A percentile compares a stretch with the other conserved stretches of the same genome.
phyloP scores from a whole-genome alignment of 2,329 filamentous ascomycete genomes.

The Aspergillus tamarii region DNA sequence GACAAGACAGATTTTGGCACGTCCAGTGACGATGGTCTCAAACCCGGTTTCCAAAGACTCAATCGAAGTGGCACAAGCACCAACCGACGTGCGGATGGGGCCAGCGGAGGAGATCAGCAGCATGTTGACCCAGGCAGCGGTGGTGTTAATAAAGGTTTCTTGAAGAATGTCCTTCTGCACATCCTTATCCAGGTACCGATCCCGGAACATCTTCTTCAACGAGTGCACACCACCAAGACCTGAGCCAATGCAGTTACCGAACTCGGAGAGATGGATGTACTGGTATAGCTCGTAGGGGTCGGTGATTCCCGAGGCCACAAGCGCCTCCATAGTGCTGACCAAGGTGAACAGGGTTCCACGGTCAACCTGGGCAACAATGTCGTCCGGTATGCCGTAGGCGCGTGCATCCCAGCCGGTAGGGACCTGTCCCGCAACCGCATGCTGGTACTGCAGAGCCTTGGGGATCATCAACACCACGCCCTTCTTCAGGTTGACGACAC shows the following conservation, averaged over 20 bases:
- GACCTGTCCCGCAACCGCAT: conserved; percentile 94
- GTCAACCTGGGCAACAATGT: conserved; percentile 97
- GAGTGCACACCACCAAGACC: conserved; percentile 95
- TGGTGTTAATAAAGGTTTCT: conserved; percentile 99
- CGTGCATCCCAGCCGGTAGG: conserved; percentile 97
- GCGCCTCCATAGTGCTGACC: conserved; percentile 87
- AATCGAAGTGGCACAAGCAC: conserved; percentile 94
- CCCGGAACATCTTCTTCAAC: conserved; percentile 96
- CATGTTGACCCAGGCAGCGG: conserved; percentile 99
- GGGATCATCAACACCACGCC: conserved; percentile 93
- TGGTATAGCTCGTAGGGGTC: conserved; percentile 99
- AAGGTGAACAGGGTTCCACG: conserved; percentile 94
- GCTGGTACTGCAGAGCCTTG: conserved; percentile 95
- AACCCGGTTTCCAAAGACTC: conserved; percentile 98
- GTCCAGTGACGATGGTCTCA: conserved; percentile 97
- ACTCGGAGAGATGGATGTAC: conserved; percentile 96
- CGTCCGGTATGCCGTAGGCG: conserved; percentile 92
- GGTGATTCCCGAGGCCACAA: conserved; percentile 91
- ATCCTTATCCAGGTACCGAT: conserved; percentile 93
- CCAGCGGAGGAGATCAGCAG: conserved; percentile 94
- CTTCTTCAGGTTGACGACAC: conserved; percentile 92
- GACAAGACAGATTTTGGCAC: conserved; percentile 95
- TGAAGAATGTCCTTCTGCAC: conserved; percentile 98
- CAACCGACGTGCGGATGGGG: conserved; percentile 97
- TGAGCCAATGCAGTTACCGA: conserved; percentile 97